Conservation (phyloP, 352 stramenopile species). For the Globisporangium spiculum region DNA sequence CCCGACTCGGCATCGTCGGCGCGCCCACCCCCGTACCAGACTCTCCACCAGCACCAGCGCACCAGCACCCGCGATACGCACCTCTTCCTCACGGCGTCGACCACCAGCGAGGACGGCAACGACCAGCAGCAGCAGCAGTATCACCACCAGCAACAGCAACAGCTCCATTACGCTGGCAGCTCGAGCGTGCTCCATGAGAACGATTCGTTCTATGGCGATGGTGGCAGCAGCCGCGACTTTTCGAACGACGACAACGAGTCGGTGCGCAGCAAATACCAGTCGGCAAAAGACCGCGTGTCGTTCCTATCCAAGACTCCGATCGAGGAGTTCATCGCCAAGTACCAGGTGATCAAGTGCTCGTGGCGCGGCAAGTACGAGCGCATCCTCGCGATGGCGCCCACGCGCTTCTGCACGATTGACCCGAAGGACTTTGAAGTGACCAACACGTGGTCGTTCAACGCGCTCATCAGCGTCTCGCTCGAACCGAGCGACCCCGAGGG, state of each 20-base stretch:
- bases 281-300: slow-evolving; percentile 28
- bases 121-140: background rate
- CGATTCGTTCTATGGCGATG: background rate
- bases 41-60: slow-evolving; percentile 10
- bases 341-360: slow-evolving; percentile 80
- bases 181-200: slow-evolving; percentile 4
- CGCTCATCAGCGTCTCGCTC: slow-evolving; percentile 54
- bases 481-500: slow-evolving; percentile 53
- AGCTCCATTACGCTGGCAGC: background rate
- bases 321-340: slow-evolving; percentile 83
- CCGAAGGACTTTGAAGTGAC: slow-evolving; percentile 86
- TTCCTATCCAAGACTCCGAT: slow-evolving; percentile 49
- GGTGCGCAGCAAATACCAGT: slow-evolving; percentile 16
- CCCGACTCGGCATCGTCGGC: slow-evolving; percentile 7
- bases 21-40: background rate
- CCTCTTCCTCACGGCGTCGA: slow-evolving; percentile 4
- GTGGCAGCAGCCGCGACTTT: background rate
- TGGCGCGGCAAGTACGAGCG: slow-evolving; percentile 88
- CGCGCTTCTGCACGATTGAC: slow-evolving; percentile 84
- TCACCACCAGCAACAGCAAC: background rate
- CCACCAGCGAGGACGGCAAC: slow-evolving; percentile 8
- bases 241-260: slow-evolving; percentile 17
- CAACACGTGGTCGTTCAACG: slow-evolving; percentile 77
- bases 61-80: slow-evolving; percentile 11
- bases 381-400: slow-evolving; percentile 76